phyloP scores from a whole-genome alignment of 2,329 filamentous ascomycete genomes.

The Aspergillus transmontanensis region DNA sequence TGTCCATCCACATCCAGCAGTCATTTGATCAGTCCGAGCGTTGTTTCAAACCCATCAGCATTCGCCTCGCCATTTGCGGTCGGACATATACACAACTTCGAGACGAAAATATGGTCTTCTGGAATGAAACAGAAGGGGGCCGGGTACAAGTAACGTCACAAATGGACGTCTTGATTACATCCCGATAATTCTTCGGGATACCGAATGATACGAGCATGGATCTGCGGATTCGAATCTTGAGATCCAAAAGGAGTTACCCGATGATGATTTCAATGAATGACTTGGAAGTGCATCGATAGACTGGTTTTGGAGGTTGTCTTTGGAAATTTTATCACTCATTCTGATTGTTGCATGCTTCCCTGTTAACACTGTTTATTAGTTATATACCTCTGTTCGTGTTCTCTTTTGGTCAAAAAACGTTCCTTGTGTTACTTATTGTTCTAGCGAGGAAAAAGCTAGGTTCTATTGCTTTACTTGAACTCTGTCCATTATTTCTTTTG shows the following conservation, averaged over 20 bases:
- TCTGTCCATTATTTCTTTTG: too few relatives aligned
- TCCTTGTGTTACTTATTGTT: not conserved
- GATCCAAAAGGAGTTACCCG: not conserved
- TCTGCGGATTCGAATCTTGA: not conserved
- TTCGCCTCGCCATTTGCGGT: constrained; percentile 10
- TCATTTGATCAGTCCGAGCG: not conserved
- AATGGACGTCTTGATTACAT: not conserved
- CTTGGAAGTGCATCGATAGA: not conserved
- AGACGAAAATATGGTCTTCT: constrained; percentile 17
- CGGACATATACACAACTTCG: constrained; percentile 10
- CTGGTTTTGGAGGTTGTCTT: not conserved
- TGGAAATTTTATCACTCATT: not conserved
- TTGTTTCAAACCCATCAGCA: not conserved
- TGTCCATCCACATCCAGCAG: constrained; percentile 7
- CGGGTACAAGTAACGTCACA: not conserved
- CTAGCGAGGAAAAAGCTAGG: not conserved
- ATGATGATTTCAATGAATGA: not conserved
- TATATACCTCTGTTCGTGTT: not conserved
- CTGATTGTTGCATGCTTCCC: not conserved
- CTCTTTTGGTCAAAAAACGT: not conserved
- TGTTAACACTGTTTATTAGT: not conserved
- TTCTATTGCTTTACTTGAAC: too few relatives aligned
- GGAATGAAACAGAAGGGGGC: not conserved
- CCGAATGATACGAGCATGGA: not conserved
- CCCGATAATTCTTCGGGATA: not conserved